Evolutionary conservation across 768 basidiomycete genomes (phyloP).

Genomic region (Leucosporidium yakuticum): DNA sequence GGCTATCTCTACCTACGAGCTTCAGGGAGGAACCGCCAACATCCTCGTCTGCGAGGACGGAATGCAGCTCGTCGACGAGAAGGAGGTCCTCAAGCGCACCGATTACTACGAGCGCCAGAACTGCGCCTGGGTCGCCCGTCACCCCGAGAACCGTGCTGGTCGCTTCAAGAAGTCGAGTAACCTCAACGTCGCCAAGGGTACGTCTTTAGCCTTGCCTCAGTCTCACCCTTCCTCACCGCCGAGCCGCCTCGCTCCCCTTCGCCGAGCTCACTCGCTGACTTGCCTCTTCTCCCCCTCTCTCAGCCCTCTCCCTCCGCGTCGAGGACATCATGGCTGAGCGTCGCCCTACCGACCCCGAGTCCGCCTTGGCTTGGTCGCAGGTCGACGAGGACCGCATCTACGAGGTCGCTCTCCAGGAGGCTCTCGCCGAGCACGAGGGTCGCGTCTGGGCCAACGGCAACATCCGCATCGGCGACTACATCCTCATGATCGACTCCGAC

Average conservation of each 20-base stretch:
- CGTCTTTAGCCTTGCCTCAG: no score
- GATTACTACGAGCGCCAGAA: constrained; percentile 63
- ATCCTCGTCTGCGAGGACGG: constrained; percentile 81
- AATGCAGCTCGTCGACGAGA: constrained; percentile 59
- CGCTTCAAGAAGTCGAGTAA: constrained; percentile 93
- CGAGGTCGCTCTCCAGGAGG: constrained; percentile 62
- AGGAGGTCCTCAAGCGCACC: constrained; percentile 61
- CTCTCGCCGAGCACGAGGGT: constrained; percentile 63
- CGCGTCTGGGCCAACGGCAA: constrained; percentile 65
- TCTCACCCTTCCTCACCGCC: no score
- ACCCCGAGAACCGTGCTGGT: constrained; percentile 62
- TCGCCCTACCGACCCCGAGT: constrained; percentile 37
- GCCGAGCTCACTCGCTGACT: no score
- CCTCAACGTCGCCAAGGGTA: constrained; percentile 57
- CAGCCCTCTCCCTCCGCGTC: constrained; percentile 55
- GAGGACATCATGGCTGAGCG: constrained; percentile 49
- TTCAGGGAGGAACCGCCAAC: constrained; percentile 72
- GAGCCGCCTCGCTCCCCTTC: no score
- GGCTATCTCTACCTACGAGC: constrained; percentile 52
- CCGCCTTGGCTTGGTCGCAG: constrained; percentile 56
- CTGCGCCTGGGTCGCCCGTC: constrained; percentile 78
- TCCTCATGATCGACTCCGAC: constrained; percentile 51
- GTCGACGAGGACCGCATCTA: constrained; percentile 60
- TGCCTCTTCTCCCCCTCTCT: no score
- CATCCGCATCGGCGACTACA: constrained; percentile 64